Evolutionary conservation across 2,329 filamentous ascomycete species (phyloP).

Genomic region (Ceratocystiopsis brevicomis): DNA sequence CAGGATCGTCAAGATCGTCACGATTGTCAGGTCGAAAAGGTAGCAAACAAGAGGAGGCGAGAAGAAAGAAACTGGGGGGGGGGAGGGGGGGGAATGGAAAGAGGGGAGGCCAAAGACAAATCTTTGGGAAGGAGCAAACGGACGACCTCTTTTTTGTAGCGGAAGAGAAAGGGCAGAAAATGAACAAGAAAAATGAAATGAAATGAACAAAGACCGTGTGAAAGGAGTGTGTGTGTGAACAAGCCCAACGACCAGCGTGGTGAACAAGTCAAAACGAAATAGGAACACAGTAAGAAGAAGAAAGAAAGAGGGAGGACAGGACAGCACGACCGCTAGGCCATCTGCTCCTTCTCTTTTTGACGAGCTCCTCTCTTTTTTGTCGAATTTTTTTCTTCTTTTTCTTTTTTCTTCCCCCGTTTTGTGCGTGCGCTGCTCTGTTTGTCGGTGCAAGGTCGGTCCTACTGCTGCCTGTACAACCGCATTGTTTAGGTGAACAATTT

Average conservation of each 20-base stretch:
- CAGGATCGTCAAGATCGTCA: constrained; percentile 1
- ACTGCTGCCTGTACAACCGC: neutral
- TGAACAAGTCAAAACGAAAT: constrained; percentile 6
- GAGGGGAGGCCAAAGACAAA: neutral
- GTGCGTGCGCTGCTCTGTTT: neutral
- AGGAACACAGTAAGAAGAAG: neutral
- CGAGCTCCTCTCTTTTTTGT: neutral
- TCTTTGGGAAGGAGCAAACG: neutral
- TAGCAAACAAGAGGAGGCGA: neutral
- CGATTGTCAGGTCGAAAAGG: neutral
- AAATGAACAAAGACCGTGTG: neutral
- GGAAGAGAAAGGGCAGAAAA: neutral
- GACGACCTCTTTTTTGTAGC: too few relatives aligned
- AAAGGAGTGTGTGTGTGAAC: constrained; percentile 1
- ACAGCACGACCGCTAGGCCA: neutral
- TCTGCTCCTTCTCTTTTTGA: neutral
- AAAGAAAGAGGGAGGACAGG: neutral
- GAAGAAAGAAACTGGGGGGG: neutral
- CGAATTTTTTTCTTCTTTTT: neutral
- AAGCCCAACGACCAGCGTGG: constrained; percentile 4
- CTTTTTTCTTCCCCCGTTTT: neutral
- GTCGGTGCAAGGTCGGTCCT: neutral
- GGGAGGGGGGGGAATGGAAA: too few relatives aligned
- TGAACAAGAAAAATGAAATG: neutral
- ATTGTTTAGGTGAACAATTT: constrained; percentile 1